Percentiles rank a stretch among this genome's conserved stretches.
phyloP scores from a whole-genome alignment of 2,329 filamentous ascomycete genomes.

The Aspergillus sp. region DNA sequence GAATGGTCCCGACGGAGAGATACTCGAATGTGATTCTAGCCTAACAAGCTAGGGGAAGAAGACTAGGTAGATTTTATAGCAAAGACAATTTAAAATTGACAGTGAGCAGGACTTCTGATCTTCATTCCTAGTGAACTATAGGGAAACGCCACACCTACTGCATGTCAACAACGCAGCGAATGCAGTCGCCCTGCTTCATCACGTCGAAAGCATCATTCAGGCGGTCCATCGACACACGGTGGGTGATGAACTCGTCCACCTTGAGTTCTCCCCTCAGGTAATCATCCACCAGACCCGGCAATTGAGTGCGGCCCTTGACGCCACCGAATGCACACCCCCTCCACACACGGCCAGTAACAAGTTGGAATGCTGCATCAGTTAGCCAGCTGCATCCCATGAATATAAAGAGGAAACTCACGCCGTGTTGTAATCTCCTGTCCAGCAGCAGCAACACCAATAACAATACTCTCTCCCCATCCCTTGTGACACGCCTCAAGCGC shows the following conservation, averaged over 20 bases:
- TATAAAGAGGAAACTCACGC: conserved; percentile 71
- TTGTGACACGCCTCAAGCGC: conserved; percentile 98
- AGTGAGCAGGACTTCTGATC: too few species aligned
- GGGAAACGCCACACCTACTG: too few species aligned
- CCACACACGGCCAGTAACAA: conserved; percentile 97
- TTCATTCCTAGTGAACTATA: too few species aligned
- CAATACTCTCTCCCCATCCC: conserved; percentile 96
- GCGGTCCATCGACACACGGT: conserved; percentile 75
- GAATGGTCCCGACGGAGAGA: too few species aligned
- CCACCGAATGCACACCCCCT: conserved; percentile 97
- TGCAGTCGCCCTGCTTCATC: conserved; percentile 97
- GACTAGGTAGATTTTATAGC: too few species aligned
- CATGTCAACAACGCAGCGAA: conserved; percentile 90
- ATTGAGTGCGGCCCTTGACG: conserved; percentile 94
- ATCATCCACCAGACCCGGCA: conserved; percentile 81
- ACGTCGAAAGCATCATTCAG: conserved; percentile 89
- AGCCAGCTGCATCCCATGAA: too few species aligned
- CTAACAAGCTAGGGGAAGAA: too few species aligned
- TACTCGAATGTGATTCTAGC: too few species aligned
- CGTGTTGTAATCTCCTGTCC: conserved; percentile 93
- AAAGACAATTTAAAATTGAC: too few species aligned
- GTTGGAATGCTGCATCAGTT: conserved; percentile 78
- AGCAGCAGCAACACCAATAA: conserved; percentile 95
- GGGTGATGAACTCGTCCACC: conserved; percentile 99
- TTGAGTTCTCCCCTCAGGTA: conserved; percentile 89